phyloP scores from a whole-genome alignment of 176 grass and related monocot species.

The Alopecurus myosuroides region DNA sequence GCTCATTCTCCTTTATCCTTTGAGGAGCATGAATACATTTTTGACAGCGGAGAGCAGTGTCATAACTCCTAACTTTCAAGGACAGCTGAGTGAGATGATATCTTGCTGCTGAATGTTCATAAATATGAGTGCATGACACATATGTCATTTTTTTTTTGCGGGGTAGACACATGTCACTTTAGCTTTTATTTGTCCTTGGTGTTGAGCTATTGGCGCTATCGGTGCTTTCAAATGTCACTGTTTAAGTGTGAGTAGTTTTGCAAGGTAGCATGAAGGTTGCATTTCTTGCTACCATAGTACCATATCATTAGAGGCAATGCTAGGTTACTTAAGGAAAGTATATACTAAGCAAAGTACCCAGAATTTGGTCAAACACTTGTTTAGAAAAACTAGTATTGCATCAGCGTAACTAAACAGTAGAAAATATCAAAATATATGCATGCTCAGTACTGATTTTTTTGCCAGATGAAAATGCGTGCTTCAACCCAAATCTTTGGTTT shows the following conservation, averaged over 20 bases:
- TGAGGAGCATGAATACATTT: not conserved
- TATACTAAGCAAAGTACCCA: not conserved
- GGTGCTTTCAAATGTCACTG: not conserved
- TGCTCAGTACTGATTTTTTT: slow-evolving; percentile 1
- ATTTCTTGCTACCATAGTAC: not conserved
- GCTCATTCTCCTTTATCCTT: not conserved
- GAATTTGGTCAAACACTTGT: not conserved
- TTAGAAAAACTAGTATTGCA: not conserved
- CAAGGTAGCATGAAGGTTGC: not conserved
- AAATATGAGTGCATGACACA: not conserved
- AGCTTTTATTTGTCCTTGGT: slow-evolving; percentile 8
- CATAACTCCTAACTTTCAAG: not conserved
- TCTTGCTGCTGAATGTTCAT: not conserved
- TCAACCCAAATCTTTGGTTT: slow-evolving; percentile 7
- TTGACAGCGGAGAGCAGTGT: not conserved
- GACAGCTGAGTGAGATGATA: not conserved
- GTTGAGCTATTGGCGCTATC: not conserved
- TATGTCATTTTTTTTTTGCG: too few relatives aligned
- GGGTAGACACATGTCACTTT: too few relatives aligned
- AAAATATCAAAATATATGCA: not conserved
- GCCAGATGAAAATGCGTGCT: not conserved
- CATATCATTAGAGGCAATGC: not conserved
- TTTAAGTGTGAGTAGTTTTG: not conserved
- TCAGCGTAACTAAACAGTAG: not conserved
- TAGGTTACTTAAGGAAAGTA: not conserved